Conservation (phyloP, 257 asterid genomes). For the Nicotiana obtusifolia region DNA sequence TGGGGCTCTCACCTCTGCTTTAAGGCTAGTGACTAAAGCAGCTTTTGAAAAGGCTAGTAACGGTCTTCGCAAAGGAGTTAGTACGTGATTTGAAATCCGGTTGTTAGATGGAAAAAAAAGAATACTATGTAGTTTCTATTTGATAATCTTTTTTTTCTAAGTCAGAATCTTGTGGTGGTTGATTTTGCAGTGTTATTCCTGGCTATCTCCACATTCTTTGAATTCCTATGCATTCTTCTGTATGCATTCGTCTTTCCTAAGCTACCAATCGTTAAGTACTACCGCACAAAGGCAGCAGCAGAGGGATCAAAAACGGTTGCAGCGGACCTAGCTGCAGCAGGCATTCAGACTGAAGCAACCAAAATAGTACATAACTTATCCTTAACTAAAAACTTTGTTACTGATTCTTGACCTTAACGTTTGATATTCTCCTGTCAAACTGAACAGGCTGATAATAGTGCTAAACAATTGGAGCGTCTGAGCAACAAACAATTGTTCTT, state of each 20-base stretch:
- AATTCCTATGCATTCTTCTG: constrained; percentile 25
- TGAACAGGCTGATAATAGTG: constrained; percentile 17
- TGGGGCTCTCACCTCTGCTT: not conserved
- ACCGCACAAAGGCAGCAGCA: constrained; percentile 41
- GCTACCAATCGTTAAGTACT: constrained; percentile 36
- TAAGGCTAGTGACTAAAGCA: constrained; percentile 4
- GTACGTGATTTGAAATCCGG: constrained; percentile 32
- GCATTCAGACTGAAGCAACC: constrained; percentile 30
- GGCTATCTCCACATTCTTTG: constrained; percentile 29
- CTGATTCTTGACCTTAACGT: not conserved
- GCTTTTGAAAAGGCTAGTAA: constrained; percentile 13
- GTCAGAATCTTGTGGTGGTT: not conserved
- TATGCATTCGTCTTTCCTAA: constrained; percentile 32
- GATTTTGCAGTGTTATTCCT: constrained; percentile 35
- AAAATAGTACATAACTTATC: constrained; percentile 8
- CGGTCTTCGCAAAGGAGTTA: constrained; percentile 75
- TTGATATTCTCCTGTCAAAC: not conserved
- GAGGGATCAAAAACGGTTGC: constrained; percentile 81
- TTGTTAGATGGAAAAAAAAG: not conserved
- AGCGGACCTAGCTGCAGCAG: constrained; percentile 82
- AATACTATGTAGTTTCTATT: not conserved
- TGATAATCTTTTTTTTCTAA: no score
- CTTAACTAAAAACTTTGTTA: not conserved
- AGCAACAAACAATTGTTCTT: constrained; percentile 45
- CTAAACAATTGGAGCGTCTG: constrained; percentile 32